These are phyloP conservation scores for Auricularia sp. DNA, from an alignment of 768 basidiomycete genomes.

Conservation along the genomic window DNA sequence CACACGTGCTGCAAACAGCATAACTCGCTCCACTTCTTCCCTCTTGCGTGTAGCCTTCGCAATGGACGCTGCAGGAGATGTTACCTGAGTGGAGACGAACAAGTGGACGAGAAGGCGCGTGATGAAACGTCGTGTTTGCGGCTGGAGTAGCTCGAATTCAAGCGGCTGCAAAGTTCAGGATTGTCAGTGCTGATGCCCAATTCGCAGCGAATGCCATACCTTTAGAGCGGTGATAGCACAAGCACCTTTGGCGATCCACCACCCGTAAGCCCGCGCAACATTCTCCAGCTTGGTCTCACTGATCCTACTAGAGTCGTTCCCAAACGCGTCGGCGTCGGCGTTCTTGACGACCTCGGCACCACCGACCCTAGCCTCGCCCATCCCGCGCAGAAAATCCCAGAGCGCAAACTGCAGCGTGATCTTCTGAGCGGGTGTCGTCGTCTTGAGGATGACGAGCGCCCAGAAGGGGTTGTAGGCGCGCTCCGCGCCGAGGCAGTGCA, in stretches of 20 bases:
- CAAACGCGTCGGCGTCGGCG: conserved; percentile 26
- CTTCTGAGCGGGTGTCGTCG: conserved; percentile 66
- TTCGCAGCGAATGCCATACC: conserved; percentile 31
- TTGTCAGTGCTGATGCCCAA: neutral
- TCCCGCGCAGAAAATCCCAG: conserved; percentile 92
- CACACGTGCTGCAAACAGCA: conserved; percentile 60
- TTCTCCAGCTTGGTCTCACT: conserved; percentile 53
- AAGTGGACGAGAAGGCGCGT: conserved; percentile 56
- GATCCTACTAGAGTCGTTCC: conserved; percentile 35
- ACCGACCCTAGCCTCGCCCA: conserved; percentile 77
- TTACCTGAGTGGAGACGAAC: conserved; percentile 66
- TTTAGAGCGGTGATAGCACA: conserved; percentile 71
- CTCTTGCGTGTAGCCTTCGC: conserved; percentile 40
- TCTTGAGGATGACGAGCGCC: conserved; percentile 1
- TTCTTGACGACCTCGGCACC: conserved; percentile 69
- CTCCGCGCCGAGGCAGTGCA: conserved; percentile 90
- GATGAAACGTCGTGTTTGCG: conserved; percentile 56
- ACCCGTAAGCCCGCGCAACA: conserved; percentile 76
- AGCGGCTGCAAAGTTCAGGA: conserved; percentile 49
- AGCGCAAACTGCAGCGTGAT: conserved; percentile 90
- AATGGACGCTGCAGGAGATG: conserved; percentile 44
- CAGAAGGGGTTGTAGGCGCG: conserved; percentile 14
- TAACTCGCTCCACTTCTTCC: conserved; percentile 60
- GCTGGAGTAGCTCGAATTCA: conserved; percentile 69
- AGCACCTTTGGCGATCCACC: conserved; percentile 86